Base-by-base conservation (phyloP, 306 rosid genomes). In the Pterocarpus santalinus region DNA sequence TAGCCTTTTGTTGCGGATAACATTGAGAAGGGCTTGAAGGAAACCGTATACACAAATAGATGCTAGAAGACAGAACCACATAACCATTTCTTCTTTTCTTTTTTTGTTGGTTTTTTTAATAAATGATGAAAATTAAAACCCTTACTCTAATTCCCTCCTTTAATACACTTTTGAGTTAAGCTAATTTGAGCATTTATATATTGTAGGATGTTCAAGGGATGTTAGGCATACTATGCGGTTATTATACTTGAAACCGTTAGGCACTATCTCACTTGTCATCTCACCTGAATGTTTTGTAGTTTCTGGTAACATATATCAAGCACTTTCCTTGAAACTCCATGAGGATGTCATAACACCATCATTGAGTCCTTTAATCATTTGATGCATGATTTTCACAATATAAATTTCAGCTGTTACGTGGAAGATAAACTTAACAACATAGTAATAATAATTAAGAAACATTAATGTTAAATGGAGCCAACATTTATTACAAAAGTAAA, bases 21-120 rank as follows among this genome's bases (percentile, higher is more conserved):
- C 17, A 15, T 34, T 70, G 4, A 76, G 28, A 73, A 84, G 39
- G 12, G 73, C 49, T 34, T 63, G 88, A 28, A 86, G 28, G 32
- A 69, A 67, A 28, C 68, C 12, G 7, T 14, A 79, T 0, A 72
- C 12, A 63, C 47, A 70, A 56, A 86, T 69, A 6, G 33, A 66
- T 7, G 80, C 81, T 5, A 81, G 1, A 11, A 81, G 1, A 33
- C 60, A 78, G 36, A 82, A 61, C 86, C 90, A 87, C 0, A 87
- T 28, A 5, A 47, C 86, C 88, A 84, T 87, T 44, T 47, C 15
- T 28, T 17, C 22, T 22, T 22, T 65, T 41, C 44, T 35, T 14
- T 38, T 38, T 6, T 10, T 8, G 51, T 6, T 3, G 41, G 41
- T 3, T n/a, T 17, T 38, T 16, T 13, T 5, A 0, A 1, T 17